A percentile compares a stretch with the other conserved stretches of the same genome.
These are phyloP conservation scores for Scheffersomyces titani DNA, from an alignment of 1,139 yeast genomes.

Conservation along the genomic window DNA sequence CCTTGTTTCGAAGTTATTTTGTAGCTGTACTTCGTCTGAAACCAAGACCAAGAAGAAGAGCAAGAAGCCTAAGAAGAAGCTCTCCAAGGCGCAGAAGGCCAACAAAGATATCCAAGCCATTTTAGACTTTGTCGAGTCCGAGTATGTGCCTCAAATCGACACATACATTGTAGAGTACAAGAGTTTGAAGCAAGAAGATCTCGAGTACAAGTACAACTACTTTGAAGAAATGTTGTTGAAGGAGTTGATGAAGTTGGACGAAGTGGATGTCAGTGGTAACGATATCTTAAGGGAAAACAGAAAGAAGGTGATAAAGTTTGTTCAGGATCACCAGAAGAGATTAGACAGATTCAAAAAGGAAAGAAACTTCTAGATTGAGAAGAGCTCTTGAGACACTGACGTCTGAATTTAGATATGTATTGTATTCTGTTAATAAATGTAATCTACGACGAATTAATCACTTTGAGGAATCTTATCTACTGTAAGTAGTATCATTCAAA, in stretches of 20 bases:
- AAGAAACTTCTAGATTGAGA: constrained; percentile 15
- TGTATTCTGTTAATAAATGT: constrained; percentile 3
- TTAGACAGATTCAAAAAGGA: constrained; percentile 56
- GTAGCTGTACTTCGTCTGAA: constrained; percentile 7
- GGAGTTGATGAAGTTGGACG: constrained; percentile 65
- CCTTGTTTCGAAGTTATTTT: constrained; percentile 12
- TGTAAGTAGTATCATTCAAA: too few relatives aligned
- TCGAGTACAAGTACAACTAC: constrained; percentile 54
- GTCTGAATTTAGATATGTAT: background rate
- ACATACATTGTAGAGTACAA: constrained; percentile 36
- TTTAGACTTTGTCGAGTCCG: constrained; percentile 43
- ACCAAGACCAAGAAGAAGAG: constrained; percentile 14
- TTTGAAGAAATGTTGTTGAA: constrained; percentile 69
- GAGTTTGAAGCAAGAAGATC: constrained; percentile 36
- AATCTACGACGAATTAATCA: too few relatives aligned
- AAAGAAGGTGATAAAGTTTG: constrained; percentile 57
- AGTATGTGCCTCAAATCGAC: constrained; percentile 48
- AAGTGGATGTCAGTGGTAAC: constrained; percentile 55
- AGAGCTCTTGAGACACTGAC: background rate
- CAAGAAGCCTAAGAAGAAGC: constrained; percentile 37
- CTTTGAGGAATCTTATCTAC: background rate
- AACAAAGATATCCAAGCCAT: constrained; percentile 42
- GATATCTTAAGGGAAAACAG: constrained; percentile 56
- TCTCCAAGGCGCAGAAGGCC: constrained; percentile 45
- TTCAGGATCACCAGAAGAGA: constrained; percentile 61